These are phyloP conservation scores for Bisporella sp. DNA, from an alignment of 2,329 filamentous ascomycete genomes.

Conservation along the genomic window DNA sequence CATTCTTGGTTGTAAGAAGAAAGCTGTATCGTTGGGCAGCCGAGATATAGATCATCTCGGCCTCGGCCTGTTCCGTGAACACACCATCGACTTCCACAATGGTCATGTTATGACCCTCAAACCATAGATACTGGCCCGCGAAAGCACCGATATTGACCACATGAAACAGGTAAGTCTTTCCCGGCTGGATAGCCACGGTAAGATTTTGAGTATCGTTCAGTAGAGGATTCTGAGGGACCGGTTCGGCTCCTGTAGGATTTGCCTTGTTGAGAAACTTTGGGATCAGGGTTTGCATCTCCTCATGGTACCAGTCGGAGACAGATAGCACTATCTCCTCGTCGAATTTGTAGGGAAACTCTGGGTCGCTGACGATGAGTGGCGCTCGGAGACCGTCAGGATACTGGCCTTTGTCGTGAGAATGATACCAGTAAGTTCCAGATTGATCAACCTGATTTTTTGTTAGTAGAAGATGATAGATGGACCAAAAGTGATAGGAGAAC, in stretches of 20 bases:
- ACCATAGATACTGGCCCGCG: slow-evolving; percentile 58
- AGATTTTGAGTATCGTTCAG: slow-evolving; percentile 64
- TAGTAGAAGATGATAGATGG: slow-evolving; percentile 23
- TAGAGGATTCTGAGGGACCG: slow-evolving; percentile 59
- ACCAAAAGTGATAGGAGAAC: neutral
- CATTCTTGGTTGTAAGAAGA: slow-evolving; percentile 55
- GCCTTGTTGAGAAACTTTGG: slow-evolving; percentile 37
- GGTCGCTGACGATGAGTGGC: slow-evolving; percentile 48
- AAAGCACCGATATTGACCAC: slow-evolving; percentile 70
- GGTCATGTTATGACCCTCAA: slow-evolving; percentile 59
- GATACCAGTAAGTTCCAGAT: slow-evolving; percentile 74
- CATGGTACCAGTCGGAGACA: slow-evolving; percentile 54
- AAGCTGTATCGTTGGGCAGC: slow-evolving; percentile 62
- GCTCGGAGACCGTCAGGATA: slow-evolving; percentile 54
- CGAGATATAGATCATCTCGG: slow-evolving; percentile 58
- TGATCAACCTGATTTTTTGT: slow-evolving; percentile 40
- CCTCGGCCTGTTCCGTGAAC: slow-evolving; percentile 51
- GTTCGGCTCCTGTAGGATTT: slow-evolving; percentile 46
- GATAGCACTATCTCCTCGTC: slow-evolving; percentile 51
- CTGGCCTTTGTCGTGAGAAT: slow-evolving; percentile 46
- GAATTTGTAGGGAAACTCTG: slow-evolving; percentile 40
- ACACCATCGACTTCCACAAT: slow-evolving; percentile 70
- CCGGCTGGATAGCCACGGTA: slow-evolving; percentile 51
- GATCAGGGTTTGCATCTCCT: slow-evolving; percentile 40
- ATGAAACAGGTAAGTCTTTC: slow-evolving; percentile 66